These are phyloP conservation scores for Xylariomycetidae sp. DNA, from an alignment of 2,329 filamentous ascomycete genomes.

Conservation along the genomic window DNA sequence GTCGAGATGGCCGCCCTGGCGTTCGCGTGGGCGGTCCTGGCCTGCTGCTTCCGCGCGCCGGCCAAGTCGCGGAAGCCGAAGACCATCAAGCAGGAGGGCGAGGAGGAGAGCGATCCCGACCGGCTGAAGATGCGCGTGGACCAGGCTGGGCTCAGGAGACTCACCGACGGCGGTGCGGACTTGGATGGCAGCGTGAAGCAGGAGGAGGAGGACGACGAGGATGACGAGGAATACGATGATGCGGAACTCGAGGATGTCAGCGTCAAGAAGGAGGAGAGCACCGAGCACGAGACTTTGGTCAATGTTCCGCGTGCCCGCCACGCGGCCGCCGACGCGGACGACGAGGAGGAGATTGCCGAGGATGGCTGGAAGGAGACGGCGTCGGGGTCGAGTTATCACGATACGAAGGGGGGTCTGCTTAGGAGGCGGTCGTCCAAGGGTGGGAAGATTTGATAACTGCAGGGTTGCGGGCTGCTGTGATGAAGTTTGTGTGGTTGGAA, in stretches of 20 bases:
- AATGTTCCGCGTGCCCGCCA: conserved; percentile 7
- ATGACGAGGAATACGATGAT: conserved; percentile 3
- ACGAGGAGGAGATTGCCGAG: conserved; percentile 21
- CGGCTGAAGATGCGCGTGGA: neutral
- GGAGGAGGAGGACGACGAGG: neutral
- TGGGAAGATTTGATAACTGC: conserved; percentile 7
- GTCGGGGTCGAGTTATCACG: conserved; percentile 13
- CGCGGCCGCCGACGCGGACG: conserved; percentile 19
- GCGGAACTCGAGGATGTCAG: conserved; percentile 13
- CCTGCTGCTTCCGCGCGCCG: conserved; percentile 26
- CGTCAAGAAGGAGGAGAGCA: conserved; percentile 17
- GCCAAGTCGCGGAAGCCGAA: conserved; percentile 15
- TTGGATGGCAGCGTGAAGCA: neutral
- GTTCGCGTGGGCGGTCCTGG: conserved; percentile 56
- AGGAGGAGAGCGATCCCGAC: neutral
- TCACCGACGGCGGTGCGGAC: neutral
- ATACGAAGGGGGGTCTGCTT: conserved; percentile 10
- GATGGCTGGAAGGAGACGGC: conserved; percentile 15
- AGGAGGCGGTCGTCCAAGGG: conserved; percentile 18
- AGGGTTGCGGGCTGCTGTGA: neutral
- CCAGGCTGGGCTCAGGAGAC: neutral
- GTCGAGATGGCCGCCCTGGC: conserved; percentile 64
- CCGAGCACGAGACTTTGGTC: conserved; percentile 12
- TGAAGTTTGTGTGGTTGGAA: neutral
- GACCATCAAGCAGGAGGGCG: neutral